These are phyloP conservation scores for Xylogone sp. DNA, from an alignment of 2,329 filamentous ascomycete species.

Conservation along the genomic window DNA sequence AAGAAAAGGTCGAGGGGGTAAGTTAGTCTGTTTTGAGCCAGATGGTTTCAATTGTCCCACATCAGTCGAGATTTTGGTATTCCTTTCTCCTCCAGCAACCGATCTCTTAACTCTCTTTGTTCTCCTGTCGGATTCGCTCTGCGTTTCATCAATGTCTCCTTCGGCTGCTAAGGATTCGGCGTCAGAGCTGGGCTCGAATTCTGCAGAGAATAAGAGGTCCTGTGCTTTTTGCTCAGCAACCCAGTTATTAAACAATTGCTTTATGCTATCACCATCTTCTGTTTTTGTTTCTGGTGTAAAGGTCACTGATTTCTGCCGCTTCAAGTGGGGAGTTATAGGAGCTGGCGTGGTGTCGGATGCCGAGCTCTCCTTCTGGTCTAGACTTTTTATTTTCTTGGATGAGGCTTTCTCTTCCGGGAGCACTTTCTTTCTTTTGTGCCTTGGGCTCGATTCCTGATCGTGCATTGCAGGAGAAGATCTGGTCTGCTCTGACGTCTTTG, in stretches of 20 bases:
- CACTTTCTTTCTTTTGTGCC: constrained; percentile 22
- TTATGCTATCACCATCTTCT: constrained; percentile 50
- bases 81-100: constrained; percentile 5
- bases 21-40: constrained; percentile 5
- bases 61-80: constrained; percentile 14
- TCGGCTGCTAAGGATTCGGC: constrained; percentile 22
- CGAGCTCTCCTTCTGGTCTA: constrained; percentile 8
- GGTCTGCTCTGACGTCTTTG: not conserved
- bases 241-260: constrained; percentile 49
- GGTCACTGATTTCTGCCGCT: constrained; percentile 54
- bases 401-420: constrained; percentile 11
- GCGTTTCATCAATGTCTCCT: constrained; percentile 22
- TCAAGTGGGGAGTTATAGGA: constrained; percentile 22
- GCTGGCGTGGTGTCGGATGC: constrained; percentile 9
- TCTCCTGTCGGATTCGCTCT: constrained; percentile 24
- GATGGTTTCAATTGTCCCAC: not conserved
- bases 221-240: constrained; percentile 30
- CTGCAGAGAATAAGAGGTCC: constrained; percentile 20
- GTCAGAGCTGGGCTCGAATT: constrained; percentile 12
- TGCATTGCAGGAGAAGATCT: not conserved
- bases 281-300: constrained; percentile 62
- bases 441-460: constrained; percentile 26
- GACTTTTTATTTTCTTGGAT: constrained; percentile 23
- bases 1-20: constrained; percentile 56
- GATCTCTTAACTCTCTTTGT: constrained; percentile 24